These are phyloP conservation scores for Aspergillus hancockii DNA, from an alignment of 495 filamentous ascomycete species.

Conservation along the genomic window DNA sequence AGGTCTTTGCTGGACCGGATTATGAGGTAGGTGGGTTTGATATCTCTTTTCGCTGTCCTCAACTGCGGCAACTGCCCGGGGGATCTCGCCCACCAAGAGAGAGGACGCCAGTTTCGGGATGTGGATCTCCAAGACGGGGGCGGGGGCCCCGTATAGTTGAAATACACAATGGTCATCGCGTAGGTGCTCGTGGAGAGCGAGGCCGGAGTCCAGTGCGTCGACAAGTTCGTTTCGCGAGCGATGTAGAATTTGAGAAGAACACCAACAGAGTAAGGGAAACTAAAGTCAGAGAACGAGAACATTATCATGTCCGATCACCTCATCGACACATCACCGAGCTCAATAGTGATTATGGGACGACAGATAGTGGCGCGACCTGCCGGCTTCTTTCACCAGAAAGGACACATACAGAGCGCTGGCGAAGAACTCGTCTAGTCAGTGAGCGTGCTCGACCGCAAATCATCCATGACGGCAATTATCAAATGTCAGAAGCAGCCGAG, in stretches of 20 bases:
- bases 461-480: constrained; percentile 24
- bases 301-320: not conserved
- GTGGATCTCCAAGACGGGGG: constrained; percentile 19
- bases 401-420: not conserved
- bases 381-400: not conserved
- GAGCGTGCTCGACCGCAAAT: constrained; percentile 17
- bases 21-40: not conserved
- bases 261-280: constrained; percentile 4
- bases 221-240: constrained; percentile 21
- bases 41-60: not conserved
- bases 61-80: constrained; percentile 3
- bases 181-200: constrained; percentile 6
- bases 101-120: constrained; percentile 23
- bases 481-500: constrained; percentile 21
- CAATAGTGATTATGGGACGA: not conserved
- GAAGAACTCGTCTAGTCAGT: not conserved
- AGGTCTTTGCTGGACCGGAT: not conserved
- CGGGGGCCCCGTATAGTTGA: constrained; percentile 14
- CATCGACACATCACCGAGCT: not conserved
- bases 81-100: constrained; percentile 22
- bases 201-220: constrained; percentile 10
- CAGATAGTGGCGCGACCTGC: not conserved
- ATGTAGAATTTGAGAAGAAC: constrained; percentile 14
- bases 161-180: constrained; percentile 16
- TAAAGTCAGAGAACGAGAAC: not conserved